Evolutionary conservation across 2,329 filamentous ascomycete species (phyloP).

Genomic region (Diplodia sapinea): DNA sequence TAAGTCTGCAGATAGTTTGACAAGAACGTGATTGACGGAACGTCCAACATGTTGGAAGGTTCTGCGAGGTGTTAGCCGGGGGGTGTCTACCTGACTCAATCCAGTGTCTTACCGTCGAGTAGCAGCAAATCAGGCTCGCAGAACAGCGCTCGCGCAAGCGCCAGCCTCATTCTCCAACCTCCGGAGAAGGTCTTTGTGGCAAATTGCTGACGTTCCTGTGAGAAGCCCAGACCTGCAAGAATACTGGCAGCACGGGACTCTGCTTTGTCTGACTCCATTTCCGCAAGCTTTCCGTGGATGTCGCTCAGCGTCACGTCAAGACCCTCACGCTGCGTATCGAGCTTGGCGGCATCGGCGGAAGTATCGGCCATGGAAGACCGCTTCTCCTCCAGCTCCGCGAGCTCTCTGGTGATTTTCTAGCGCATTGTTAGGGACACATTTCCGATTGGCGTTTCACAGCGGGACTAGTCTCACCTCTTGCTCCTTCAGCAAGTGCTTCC

Average conservation of each 20-base stretch:
- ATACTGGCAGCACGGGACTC: slow-evolving; percentile 95
- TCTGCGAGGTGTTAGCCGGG: slow-evolving; percentile 56
- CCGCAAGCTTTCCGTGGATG: slow-evolving; percentile 86
- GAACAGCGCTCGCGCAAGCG: slow-evolving; percentile 91
- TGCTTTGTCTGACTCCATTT: slow-evolving; percentile 99
- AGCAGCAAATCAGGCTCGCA: slow-evolving; percentile 95
- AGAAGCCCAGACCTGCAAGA: slow-evolving; percentile 95
- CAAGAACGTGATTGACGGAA: slow-evolving; percentile 98
- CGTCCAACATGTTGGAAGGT: slow-evolving; percentile 99
- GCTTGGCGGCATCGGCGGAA: slow-evolving; percentile 80
- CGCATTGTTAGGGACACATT: slow-evolving; percentile 30
- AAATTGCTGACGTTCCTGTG: slow-evolving; percentile 85
- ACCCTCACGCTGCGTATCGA: slow-evolving; percentile 87
- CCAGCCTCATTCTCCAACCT: slow-evolving; percentile 99
- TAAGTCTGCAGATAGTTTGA: slow-evolving; percentile 93
- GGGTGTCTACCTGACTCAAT: slow-evolving; percentile 22
- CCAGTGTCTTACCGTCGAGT: slow-evolving; percentile 67
- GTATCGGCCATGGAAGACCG: slow-evolving; percentile 85
- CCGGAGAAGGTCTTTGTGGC: slow-evolving; percentile 98
- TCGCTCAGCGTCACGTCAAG: slow-evolving; percentile 90
- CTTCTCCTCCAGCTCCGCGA: slow-evolving; percentile 78
- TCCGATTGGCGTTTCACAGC: background rate
- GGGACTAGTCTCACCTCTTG: slow-evolving; percentile 68
- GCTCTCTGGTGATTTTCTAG: slow-evolving; percentile 75
- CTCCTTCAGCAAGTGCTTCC: slow-evolving; percentile 89